Evolutionary conservation across 1,139 yeast species (phyloP).

Genomic region (Suhomyces ambrosiae): DNA sequence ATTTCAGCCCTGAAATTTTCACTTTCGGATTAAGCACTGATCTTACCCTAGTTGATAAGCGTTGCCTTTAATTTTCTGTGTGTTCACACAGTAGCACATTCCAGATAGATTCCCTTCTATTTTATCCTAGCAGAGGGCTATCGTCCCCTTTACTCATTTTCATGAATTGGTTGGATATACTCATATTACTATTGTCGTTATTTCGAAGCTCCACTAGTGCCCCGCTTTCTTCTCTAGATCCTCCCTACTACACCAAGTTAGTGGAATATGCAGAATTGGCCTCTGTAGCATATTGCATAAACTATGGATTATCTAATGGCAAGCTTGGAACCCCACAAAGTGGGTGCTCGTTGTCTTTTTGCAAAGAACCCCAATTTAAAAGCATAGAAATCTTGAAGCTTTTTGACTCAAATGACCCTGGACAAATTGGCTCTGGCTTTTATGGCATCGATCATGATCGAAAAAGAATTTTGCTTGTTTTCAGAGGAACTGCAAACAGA

Average conservation of each 20-base stretch:
- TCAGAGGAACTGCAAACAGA: slow-evolving; percentile 60
- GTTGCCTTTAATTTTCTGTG: too few species aligned
- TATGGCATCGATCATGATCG: slow-evolving; percentile 44
- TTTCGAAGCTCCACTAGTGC: too few species aligned
- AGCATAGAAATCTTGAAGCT: slow-evolving; percentile 36
- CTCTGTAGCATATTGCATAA: slow-evolving; percentile 43
- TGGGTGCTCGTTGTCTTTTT: slow-evolving; percentile 26
- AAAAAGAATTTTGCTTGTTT: slow-evolving; percentile 42
- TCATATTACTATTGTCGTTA: too few species aligned
- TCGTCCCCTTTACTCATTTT: too few species aligned
- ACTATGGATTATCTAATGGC: slow-evolving; percentile 33
- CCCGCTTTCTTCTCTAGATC: too few species aligned
- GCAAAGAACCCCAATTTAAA: slow-evolving; percentile 22
- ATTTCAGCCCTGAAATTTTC: too few species aligned
- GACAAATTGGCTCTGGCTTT: slow-evolving; percentile 56
- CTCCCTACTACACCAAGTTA: slow-evolving; percentile 28
- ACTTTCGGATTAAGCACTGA: too few species aligned
- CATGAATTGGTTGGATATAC: too few species aligned
- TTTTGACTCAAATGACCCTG: slow-evolving; percentile 42
- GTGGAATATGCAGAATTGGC: slow-evolving; percentile 39
- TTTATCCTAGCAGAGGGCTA: too few species aligned
- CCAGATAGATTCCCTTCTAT: too few species aligned
- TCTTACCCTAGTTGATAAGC: too few species aligned
- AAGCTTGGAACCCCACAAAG: slow-evolving; percentile 21
- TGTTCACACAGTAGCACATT: too few species aligned